Evolutionary conservation across 2,329 filamentous ascomycete species (phyloP).

Genomic region (Bipolaris cookei): DNA sequence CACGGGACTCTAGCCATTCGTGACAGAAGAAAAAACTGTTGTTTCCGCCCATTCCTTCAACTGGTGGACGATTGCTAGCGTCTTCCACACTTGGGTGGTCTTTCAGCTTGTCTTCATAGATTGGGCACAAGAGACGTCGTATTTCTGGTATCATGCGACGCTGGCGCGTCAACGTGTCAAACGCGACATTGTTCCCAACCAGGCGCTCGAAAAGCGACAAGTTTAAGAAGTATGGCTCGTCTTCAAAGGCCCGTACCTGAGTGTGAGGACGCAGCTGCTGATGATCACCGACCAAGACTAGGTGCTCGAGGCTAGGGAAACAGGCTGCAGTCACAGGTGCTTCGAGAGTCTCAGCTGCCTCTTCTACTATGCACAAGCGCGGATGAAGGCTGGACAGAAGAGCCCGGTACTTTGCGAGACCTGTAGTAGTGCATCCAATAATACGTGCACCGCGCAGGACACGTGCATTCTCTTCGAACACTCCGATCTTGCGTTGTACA

Average conservation of each 20-base stretch:
- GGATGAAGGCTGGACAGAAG: conserved; percentile 71
- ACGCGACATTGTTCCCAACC: conserved; percentile 69
- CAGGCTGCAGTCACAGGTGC: conserved; percentile 66
- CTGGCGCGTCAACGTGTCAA: conserved; percentile 70
- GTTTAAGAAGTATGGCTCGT: conserved; percentile 69
- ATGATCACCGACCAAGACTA: conserved; percentile 79
- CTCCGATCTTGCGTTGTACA: conserved; percentile 61
- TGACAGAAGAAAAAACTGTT: conserved; percentile 70
- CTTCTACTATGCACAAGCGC: conserved; percentile 74
- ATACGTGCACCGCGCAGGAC: conserved; percentile 54
- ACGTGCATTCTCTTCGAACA: conserved; percentile 65
- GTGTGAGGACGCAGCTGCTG: conserved; percentile 77
- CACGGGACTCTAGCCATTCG: conserved; percentile 67
- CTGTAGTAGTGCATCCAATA: conserved; percentile 77
- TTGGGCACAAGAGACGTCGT: conserved; percentile 64
- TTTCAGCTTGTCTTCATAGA: conserved; percentile 63
- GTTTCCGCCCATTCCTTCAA: conserved; percentile 68
- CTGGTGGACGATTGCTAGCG: conserved; percentile 53
- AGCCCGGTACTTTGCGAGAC: conserved; percentile 78
- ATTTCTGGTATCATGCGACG: conserved; percentile 76
- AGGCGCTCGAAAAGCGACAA: conserved; percentile 82
- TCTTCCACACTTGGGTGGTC: conserved; percentile 65
- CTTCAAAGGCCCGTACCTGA: conserved; percentile 64
- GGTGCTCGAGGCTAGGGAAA: conserved; percentile 66
- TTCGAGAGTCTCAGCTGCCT: conserved; percentile 78